Conservation (phyloP, 192 early-diverging fungal genomes). For the Gaertneriomyces sp. region DNA sequence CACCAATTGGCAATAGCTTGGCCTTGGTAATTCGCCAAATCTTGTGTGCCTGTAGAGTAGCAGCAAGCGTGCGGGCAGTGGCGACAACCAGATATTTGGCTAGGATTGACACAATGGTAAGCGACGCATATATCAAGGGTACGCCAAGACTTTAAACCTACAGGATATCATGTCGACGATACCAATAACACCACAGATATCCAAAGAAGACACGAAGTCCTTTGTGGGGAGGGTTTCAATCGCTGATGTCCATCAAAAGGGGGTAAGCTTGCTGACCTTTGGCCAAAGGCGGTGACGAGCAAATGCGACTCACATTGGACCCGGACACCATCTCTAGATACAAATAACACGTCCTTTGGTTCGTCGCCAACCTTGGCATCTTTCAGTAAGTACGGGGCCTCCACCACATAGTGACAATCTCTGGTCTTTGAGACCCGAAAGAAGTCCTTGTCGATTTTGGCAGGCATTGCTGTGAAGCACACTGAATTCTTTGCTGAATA, state of each 20-base stretch:
- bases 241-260: conserved; percentile 3
- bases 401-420: conserved; percentile 32
- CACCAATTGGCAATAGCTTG: conserved; percentile 35
- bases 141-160: conserved; percentile 11
- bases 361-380: conserved; percentile 23
- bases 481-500: no score
- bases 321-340: conserved; percentile 16
- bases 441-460: conserved; percentile 24
- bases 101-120: neutral
- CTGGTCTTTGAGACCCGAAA: conserved; percentile 32
- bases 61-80: conserved; percentile 42
- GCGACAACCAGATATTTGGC: conserved; percentile 47
- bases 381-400: conserved; percentile 22
- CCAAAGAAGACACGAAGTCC: conserved; percentile 18
- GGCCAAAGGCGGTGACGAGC: neutral
- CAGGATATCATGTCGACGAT: conserved; percentile 38
- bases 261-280: neutral
- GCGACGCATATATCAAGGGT: neutral
- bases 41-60: conserved; percentile 52
- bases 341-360: conserved; percentile 22
- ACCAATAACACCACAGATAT: conserved; percentile 45
- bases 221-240: conserved; percentile 10
- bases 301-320: conserved; percentile 8
- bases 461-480: conserved; percentile 2
- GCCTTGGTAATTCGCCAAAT: conserved; percentile 47